Evolutionary conservation across 345 rosid species (phyloP).

Genomic region (Aegle marmelos): DNA sequence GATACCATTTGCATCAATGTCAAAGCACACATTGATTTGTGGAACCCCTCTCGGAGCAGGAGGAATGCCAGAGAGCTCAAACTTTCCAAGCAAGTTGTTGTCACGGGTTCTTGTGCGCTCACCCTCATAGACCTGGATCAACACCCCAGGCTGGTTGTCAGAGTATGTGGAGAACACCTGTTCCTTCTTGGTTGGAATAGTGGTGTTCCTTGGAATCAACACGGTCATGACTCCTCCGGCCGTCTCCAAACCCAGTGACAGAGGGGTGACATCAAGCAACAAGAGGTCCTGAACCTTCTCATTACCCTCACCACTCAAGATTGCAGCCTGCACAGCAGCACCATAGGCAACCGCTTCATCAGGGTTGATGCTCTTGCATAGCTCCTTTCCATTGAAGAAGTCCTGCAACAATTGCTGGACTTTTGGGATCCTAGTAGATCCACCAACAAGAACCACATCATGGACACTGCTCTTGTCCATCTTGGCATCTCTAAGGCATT

Average conservation of each 20-base stretch:
- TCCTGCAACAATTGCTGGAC: conserved; percentile 56
- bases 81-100: conserved; percentile 59
- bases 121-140: conserved; percentile 64
- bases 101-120: conserved; percentile 55
- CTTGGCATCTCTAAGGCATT: conserved; percentile 60
- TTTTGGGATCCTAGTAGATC: conserved; percentile 56
- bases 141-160: conserved; percentile 58
- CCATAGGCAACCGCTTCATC: conserved; percentile 68
- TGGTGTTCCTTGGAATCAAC: conserved; percentile 57
- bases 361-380: conserved; percentile 58
- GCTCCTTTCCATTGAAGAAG: conserved; percentile 57
- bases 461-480: conserved; percentile 61
- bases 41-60: conserved; percentile 65
- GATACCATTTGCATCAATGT: conserved; percentile 42
- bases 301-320: conserved; percentile 62
- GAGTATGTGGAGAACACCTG: conserved; percentile 59
- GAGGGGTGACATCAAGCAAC: conserved; percentile 54
- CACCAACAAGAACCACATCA: conserved; percentile 59
- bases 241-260: conserved; percentile 53
- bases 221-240: conserved; percentile 68
- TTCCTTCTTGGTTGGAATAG: conserved; percentile 58
- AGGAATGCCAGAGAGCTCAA: conserved; percentile 59
- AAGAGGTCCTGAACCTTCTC: conserved; percentile 62
- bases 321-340: conserved; percentile 66
- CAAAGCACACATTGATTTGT: conserved; percentile 40